Base-by-base conservation (phyloP, 163 green algal species). In the Chlamydomonas reinhardtii region DNA sequence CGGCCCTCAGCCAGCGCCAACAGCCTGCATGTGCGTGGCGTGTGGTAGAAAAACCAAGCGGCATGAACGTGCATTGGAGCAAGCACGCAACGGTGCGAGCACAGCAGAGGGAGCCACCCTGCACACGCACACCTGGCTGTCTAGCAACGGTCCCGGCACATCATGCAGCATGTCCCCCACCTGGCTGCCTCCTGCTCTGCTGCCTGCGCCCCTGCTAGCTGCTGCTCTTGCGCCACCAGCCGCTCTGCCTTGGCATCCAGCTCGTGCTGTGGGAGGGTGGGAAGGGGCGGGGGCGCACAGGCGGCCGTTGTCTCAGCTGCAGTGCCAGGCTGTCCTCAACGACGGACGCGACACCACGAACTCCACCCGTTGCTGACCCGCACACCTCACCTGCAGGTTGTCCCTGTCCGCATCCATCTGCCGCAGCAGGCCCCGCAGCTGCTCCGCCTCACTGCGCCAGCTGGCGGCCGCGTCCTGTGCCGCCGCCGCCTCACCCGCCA, bases 1-100 rank as follows among this genome's bases (percentile, higher is more conserved):
- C 91, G 87, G 17, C 90, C 90, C 88, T 94, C 92, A 14, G 89
- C 87, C 70, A 91, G 89, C 12, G 89, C 85, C 64, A 93, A 66
- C 22, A 90, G 75, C 74, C 90, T 89, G 68, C 14, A 56, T 56
- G 48, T 56, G 48, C 9, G 39, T 48, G n/a, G n/a, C n/a, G n/a
- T n/a, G n/a, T n/a, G n/a, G n/a, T n/a, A n/a, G n/a, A n/a, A n/a
- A n/a, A n/a, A n/a, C n/a, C n/a, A n/a, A n/a, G n/a, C n/a, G n/a
- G n/a, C n/a, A n/a, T n/a, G n/a, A n/a, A n/a, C n/a, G n/a, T n/a
- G n/a, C n/a, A n/a, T n/a, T n/a, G n/a, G n/a, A n/a, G n/a, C n/a
- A n/a, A n/a, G n/a, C n/a, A n/a, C n/a, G n/a, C n/a, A n/a, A n/a
- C n/a, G n/a, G n/a, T n/a, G n/a, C n/a, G n/a, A n/a, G n/a, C n/a